phyloP scores from a whole-genome alignment of 345 rosid genomes.

The Citrus sinensis region DVS_A1.0 CM039162.1:312001-312500 shows the following conservation, averaged over 20 bases:
- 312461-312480: constrained; percentile 94
- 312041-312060: constrained; percentile 49
- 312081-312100: constrained; percentile 50
- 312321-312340: constrained; percentile 83
- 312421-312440: constrained; percentile 73
- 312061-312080: constrained; percentile 45
- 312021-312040: constrained; percentile 49
- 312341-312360: constrained; percentile 65
- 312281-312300: constrained; percentile 63
- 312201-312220: constrained; percentile 69
- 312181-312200: constrained; percentile 52
- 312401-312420: constrained; percentile 57
- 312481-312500: constrained; percentile 91
- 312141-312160: constrained; percentile 38
- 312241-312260: constrained; percentile 39
- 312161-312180: constrained; percentile 38
- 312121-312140: constrained; percentile 43
- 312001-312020: constrained; percentile 78
- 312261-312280: constrained; percentile 41
- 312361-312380: constrained; percentile 60
- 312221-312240: constrained; percentile 26
- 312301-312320: constrained; percentile 58
- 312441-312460: constrained; percentile 98
- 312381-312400: constrained; percentile 86
- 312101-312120: constrained; percentile 53